Conservation (phyloP, 2,329 filamentous ascomycete genomes). For the Penicillium thymicola region DNA sequence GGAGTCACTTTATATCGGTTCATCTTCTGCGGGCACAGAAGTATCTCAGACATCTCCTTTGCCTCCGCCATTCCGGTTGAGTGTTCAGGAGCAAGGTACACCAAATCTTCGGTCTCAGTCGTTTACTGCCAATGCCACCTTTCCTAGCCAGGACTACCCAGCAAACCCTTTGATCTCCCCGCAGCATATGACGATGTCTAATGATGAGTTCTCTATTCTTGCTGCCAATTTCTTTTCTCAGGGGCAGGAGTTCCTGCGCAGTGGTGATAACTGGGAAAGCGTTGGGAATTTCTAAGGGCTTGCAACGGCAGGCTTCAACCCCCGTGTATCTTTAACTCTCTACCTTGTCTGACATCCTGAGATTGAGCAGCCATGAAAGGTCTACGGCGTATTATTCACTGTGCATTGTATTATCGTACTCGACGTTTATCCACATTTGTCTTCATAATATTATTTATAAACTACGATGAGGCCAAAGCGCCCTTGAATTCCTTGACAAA, state of each 20-base stretch:
- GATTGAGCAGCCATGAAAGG: neutral
- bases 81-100: conserved; percentile 18
- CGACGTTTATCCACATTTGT: neutral
- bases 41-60: conserved; percentile 45
- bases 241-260: conserved; percentile 42
- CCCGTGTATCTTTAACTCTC: neutral
- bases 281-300: conserved; percentile 31
- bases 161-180: conserved; percentile 21
- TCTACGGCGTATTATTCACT: neutral
- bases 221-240: conserved; percentile 50
- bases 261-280: conserved; percentile 37
- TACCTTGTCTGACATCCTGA: neutral
- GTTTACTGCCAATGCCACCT: conserved; percentile 15
- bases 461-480: conserved; percentile 22
- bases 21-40: conserved; percentile 30
- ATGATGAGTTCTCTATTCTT: conserved; percentile 47
- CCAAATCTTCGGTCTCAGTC: conserved; percentile 20
- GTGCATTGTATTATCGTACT: neutral
- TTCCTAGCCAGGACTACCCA: conserved; percentile 17
- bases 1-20: conserved; percentile 35
- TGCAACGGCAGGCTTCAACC: neutral
- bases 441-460: neutral
- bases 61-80: conserved; percentile 44
- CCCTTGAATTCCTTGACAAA: conserved; percentile 47
- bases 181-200: conserved; percentile 25